phyloP scores from a whole-genome alignment of 1,284 basidiomycete genomes.

The Microbotryum scabiosae region DNA sequence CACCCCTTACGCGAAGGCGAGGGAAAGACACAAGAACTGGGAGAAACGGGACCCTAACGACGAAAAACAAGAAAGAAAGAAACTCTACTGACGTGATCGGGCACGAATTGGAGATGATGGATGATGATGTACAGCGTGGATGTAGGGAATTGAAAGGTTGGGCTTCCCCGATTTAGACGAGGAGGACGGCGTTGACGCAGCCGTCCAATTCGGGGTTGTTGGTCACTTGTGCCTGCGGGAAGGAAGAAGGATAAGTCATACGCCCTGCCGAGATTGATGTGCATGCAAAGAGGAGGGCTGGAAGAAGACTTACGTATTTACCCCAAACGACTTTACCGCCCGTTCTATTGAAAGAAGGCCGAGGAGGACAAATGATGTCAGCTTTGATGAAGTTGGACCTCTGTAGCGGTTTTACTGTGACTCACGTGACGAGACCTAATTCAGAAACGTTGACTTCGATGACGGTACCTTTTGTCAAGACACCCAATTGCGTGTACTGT shows the following conservation, averaged over 20 bases:
- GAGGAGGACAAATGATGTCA: neutral
- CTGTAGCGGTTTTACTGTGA: no score
- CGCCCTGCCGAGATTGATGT: neutral
- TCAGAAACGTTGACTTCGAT: constrained; percentile 98
- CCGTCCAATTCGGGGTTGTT: constrained; percentile 92
- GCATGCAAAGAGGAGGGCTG: neutral
- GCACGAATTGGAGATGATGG: no score
- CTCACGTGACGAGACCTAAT: constrained; percentile 83
- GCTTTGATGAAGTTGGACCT: no score
- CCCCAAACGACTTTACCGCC: constrained; percentile 78
- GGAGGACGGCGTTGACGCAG: constrained; percentile 86
- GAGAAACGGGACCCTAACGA: no score
- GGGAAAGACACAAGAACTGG: no score
- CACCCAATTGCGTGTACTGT: constrained; percentile 60
- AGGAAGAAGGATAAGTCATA: neutral
- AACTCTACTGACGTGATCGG: no score
- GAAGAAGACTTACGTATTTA: constrained; percentile 36
- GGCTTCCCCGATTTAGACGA: no score
- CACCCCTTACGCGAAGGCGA: no score
- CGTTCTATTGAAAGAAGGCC: constrained; percentile 42
- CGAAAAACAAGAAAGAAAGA: no score
- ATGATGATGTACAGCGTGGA: no score
- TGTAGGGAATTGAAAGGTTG: no score
- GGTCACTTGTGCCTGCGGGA: constrained; percentile 85
- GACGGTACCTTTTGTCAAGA: constrained; percentile 96